Conservation (phyloP, 108 stramenopile species). For the Nitzschia sp. region DNA sequence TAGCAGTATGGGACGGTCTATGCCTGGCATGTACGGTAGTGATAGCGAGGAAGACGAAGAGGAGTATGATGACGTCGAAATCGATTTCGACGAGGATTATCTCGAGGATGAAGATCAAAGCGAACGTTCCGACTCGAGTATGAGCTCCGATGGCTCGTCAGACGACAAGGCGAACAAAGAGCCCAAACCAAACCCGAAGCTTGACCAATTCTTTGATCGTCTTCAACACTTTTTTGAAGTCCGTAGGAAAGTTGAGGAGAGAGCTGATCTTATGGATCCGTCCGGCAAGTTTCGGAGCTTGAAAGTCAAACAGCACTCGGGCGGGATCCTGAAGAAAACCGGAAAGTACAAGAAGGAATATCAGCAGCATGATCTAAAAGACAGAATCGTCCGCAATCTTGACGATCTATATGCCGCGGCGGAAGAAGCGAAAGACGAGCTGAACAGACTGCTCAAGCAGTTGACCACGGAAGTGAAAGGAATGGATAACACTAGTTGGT, state of each 20-base stretch:
- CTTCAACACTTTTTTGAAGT: constrained; percentile 37
- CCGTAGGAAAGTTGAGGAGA: constrained; percentile 31
- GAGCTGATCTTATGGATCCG: constrained; percentile 31
- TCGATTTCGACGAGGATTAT: constrained; percentile 10
- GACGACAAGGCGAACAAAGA: constrained; percentile 12
- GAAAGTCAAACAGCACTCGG: constrained; percentile 30
- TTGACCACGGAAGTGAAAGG: constrained; percentile 29
- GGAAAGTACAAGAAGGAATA: constrained; percentile 30
- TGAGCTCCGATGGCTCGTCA: background rate
- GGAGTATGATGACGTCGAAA: constrained; percentile 16
- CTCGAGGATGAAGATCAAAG: constrained; percentile 4
- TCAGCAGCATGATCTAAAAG: constrained; percentile 22
- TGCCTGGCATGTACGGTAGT: constrained; percentile 14
- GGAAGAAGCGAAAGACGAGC: constrained; percentile 15
- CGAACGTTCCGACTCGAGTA: constrained; percentile 12
- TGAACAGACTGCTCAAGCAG: constrained; percentile 15
- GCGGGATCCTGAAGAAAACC: constrained; percentile 18
- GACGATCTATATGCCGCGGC: constrained; percentile 42
- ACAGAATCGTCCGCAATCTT: constrained; percentile 25
- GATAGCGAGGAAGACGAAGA: constrained; percentile 25
- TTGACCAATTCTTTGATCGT: constrained; percentile 44
- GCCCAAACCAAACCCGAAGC: constrained; percentile 15
- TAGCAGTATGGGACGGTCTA: constrained; percentile 24
- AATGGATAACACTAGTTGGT: background rate
- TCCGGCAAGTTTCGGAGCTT: constrained; percentile 21